A percentile compares a stretch with the other conserved stretches of the same genome.
These are phyloP conservation scores for Parietaria judaica DNA, from an alignment of 306 rosid genomes.

Conservation along the genomic window DNA sequence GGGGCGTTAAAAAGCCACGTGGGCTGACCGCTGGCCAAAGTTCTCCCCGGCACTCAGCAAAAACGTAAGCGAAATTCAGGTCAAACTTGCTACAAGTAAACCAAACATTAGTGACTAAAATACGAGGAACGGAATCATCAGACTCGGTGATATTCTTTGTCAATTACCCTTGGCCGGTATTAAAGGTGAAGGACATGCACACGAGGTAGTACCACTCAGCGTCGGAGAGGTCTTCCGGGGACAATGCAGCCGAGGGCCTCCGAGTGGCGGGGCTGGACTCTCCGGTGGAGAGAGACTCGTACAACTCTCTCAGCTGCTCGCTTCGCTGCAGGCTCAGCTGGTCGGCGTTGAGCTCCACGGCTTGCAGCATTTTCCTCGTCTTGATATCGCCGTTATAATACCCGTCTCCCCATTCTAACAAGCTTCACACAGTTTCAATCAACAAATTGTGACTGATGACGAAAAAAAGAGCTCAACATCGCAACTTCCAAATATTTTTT, in stretches of 20 bases:
- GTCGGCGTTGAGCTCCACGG: conserved; percentile 52
- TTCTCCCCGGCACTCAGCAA: conserved; percentile 70
- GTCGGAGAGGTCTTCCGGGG: conserved; percentile 84
- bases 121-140: no score
- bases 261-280: conserved; percentile 51
- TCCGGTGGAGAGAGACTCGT: conserved; percentile 45
- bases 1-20: conserved; percentile 66
- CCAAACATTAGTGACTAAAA: no score
- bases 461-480: no score
- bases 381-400: conserved; percentile 90
- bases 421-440: conserved; percentile 23
- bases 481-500: no score
- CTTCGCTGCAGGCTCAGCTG: conserved; percentile 69
- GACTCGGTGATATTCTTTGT: background rate
- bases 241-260: conserved; percentile 68
- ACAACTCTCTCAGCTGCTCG: conserved; percentile 62
- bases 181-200: conserved; percentile 81
- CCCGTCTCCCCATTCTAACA: conserved; percentile 74
- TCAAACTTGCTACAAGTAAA: background rate
- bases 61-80: background rate
- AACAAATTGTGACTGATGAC: no score
- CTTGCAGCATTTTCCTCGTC: conserved; percentile 75
- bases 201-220: conserved; percentile 92
- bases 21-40: conserved; percentile 43
- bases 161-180: conserved; percentile 73